Base-by-base conservation (phyloP, 1,284 basidiomycete species). In the Blastosporella zonata region DNA sequence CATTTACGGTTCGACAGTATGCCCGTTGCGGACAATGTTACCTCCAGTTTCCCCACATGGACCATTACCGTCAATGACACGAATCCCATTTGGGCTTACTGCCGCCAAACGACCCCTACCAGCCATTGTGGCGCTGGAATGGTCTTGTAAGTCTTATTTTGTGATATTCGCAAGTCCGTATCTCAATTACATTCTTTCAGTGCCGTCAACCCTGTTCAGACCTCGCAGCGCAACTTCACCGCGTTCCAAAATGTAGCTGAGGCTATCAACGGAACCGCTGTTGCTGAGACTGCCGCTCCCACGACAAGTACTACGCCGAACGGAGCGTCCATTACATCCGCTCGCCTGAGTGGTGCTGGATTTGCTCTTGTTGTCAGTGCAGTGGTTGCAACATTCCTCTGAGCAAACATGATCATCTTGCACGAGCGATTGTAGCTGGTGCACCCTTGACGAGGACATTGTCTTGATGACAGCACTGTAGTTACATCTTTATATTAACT, bases 1-100 rank as follows among this genome's bases (percentile, higher is more conserved):
- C 34, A 17, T 6, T 35, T 29, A 6, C 13, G 40, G 13, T n/a
- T 59, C 39, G 27, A 50, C 57, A 81, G 73, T 64, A 72, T 79
- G 67, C 70, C 82, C 44, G 79, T 82, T 35, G 62, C 64, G 22
- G 71, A 63, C 38, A 61, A 61, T 54, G 61, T 68, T 9, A 75
- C 54, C 28, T 29, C 71, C 29, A 48, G 58, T 15, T 78, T 77
- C 73, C 78, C 79, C 13, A 75, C 72, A 28, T 82, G 67, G 67
- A 78, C 70, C 58, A 67, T 75, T 56, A 79, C 74, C 38, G 73
- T 83, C 54, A 79, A 76, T 57, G 74, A 77, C 64, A 81, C 78
- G 36, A 60, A 67, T 28, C 78, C 79, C 37, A 62, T 77, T 44
- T 77, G 71, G 69, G 71, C 69, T 18, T 66, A 72, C 72, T 80